A percentile compares a stretch with the other conserved stretches of the same genome.
Conservation (phyloP, 1,284 basidiomycete species). For the Sutorius eximius region DNA sequence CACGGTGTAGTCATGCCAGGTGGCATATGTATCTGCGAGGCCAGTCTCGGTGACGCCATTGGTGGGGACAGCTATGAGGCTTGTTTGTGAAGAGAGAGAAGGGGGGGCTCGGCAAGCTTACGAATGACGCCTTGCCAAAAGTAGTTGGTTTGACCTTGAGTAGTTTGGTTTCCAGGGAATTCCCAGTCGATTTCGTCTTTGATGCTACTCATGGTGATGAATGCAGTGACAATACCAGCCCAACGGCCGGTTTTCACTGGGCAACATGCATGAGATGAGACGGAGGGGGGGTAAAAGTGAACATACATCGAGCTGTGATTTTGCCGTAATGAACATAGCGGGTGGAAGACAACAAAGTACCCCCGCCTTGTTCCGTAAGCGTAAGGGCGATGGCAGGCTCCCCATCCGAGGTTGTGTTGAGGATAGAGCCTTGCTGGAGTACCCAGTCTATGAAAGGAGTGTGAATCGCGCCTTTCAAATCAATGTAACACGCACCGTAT, state of each 20-base stretch:
- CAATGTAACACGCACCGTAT: constrained; percentile 39
- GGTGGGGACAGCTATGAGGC: constrained; percentile 38
- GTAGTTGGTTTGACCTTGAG: constrained; percentile 71
- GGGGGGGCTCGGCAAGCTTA: constrained; percentile 38
- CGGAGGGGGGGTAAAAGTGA: background rate
- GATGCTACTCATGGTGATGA: constrained; percentile 83
- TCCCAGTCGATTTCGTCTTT: constrained; percentile 91
- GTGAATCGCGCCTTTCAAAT: background rate
- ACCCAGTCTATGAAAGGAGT: constrained; percentile 55
- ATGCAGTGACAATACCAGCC: constrained; percentile 77
- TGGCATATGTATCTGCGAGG: constrained; percentile 59
- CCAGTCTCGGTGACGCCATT: constrained; percentile 48
- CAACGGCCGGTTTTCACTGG: constrained; percentile 70
- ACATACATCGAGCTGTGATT: constrained; percentile 66
- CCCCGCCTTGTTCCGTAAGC: constrained; percentile 68
- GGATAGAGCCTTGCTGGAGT: constrained; percentile 64
- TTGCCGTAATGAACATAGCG: constrained; percentile 80
- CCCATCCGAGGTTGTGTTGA: constrained; percentile 61
- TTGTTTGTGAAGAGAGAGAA: background rate
- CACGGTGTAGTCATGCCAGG: constrained; percentile 78
- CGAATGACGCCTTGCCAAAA: constrained; percentile 78
- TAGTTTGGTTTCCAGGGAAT: constrained; percentile 62
- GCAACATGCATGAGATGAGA: background rate
- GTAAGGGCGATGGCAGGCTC: constrained; percentile 64
- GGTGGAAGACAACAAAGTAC: constrained; percentile 76